Percentiles rank a stretch among this genome's conserved stretches.
Evolutionary conservation across 139 green algal species (phyloP).

Genomic region (Chlorella sp.): DNA sequence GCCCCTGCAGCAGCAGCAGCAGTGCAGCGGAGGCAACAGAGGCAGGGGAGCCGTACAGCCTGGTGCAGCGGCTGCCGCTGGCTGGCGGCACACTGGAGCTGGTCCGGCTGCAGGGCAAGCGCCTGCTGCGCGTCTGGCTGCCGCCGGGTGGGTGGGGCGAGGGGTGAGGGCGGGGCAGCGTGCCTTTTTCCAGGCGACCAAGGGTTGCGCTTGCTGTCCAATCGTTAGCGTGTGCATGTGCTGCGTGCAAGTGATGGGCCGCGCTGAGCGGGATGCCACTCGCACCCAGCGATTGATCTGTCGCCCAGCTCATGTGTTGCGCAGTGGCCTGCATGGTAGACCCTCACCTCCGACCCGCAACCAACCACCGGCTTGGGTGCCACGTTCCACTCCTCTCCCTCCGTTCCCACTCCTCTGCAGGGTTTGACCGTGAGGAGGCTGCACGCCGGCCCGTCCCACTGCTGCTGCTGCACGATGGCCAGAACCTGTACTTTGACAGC

Average conservation of each 20-base stretch:
- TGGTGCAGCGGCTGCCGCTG: conserved; percentile 7
- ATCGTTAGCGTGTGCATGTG: too few species aligned
- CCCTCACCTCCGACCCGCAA: too few species aligned
- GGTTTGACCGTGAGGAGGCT: background rate
- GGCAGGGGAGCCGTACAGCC: background rate
- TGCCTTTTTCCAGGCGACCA: too few species aligned
- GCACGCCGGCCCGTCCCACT: conserved; percentile 35
- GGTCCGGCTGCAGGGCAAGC: conserved; percentile 8
- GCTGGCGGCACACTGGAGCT: conserved; percentile 39
- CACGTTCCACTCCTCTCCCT: too few species aligned
- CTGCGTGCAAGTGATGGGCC: too few species aligned
- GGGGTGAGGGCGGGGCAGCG: too few species aligned
- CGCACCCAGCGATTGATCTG: background rate
- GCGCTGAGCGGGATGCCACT: background rate
- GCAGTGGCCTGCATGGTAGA: background rate
- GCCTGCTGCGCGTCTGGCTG: conserved; percentile 48
- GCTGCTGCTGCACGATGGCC: conserved; percentile 63
- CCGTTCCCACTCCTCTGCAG: background rate
- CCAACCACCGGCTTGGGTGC: too few species aligned
- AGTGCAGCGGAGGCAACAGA: background rate
- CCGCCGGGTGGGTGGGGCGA: conserved; percentile 30
- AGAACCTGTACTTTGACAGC: conserved; percentile 58
- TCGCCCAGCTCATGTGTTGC: background rate
- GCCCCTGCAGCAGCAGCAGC: background rate
- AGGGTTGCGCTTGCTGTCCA: too few species aligned